phyloP scores from a whole-genome alignment of 202 grass and related monocot species.

The Thinopyrum obtusiflorum region DNA sequence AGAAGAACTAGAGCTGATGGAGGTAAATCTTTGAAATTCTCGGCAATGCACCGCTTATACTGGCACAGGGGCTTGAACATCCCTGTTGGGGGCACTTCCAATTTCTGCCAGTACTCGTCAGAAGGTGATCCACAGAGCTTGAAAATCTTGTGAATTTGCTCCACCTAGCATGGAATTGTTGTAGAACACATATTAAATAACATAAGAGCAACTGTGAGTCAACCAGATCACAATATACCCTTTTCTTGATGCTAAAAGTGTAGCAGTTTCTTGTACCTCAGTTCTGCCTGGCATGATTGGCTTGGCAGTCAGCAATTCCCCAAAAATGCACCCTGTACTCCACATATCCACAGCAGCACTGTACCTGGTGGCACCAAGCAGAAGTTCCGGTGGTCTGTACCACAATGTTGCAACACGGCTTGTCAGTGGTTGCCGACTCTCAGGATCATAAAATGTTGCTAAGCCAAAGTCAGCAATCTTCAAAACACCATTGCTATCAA shows the following conservation, averaged over 20 bases:
- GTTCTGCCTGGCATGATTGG: constrained; percentile 84
- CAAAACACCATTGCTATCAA: constrained; percentile 65
- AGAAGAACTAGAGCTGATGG: constrained; percentile 57
- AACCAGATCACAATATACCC: background rate
- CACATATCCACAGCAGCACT: constrained; percentile 77
- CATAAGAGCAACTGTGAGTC: background rate
- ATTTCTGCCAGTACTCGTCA: constrained; percentile 75
- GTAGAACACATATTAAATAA: background rate
- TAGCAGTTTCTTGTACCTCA: constrained; percentile 46
- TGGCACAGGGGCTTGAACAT: constrained; percentile 63
- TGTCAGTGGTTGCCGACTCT: constrained; percentile 53
- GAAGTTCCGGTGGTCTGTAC: constrained; percentile 87
- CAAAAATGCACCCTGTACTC: constrained; percentile 84
- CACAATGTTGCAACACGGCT: constrained; percentile 87
- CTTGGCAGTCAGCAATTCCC: constrained; percentile 69
- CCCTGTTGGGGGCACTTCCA: constrained; percentile 69
- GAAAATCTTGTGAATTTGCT: constrained; percentile 95
- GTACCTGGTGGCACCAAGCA: constrained; percentile 77
- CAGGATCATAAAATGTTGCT: constrained; percentile 61
- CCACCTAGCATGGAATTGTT: constrained; percentile 55
- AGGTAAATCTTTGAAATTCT: constrained; percentile 72
- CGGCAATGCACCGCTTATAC: constrained; percentile 61
- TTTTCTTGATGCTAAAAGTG: background rate
- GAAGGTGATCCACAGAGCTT: constrained; percentile 87
- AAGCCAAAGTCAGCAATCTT: constrained; percentile 88